Conservation (phyloP, 257 asterid species). For the Nicotiana attenuata region DNA sequence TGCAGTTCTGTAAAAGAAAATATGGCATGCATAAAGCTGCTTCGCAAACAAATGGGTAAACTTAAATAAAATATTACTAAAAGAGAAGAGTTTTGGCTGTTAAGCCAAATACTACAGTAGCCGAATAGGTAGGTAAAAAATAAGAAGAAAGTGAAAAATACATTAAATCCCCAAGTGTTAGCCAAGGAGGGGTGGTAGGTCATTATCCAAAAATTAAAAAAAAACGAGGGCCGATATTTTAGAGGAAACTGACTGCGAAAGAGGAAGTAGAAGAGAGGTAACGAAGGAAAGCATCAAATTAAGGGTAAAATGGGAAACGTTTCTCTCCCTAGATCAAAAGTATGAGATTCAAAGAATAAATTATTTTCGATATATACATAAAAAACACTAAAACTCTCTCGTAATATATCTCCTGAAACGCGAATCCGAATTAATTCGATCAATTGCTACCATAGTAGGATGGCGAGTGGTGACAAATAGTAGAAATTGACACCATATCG, state of each 20-base stretch:
- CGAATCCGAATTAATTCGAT: no score
- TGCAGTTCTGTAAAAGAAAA: background rate
- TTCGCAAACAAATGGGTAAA: background rate
- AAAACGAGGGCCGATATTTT: background rate
- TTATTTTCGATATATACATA: no score
- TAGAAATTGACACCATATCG: conserved; percentile 24
- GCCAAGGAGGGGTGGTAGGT: background rate
- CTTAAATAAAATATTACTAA: background rate
- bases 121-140: background rate
- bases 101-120: background rate
- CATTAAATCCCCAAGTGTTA: background rate
- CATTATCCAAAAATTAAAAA: background rate
- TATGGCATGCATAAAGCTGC: background rate
- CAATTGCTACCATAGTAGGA: no score
- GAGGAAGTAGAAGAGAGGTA: background rate
- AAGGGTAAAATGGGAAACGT: background rate
- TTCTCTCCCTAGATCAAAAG: background rate
- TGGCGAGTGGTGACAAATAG: background rate
- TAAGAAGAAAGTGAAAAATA: background rate
- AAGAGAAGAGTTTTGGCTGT: background rate
- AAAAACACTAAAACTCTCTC: no score
- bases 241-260: background rate
- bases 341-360: no score
- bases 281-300: background rate
- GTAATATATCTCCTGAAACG: no score